Percentiles rank a stretch among this genome's conserved stretches.
Conservation (phyloP, 306 rosid genomes). For the Abrus precatorius region DNA sequence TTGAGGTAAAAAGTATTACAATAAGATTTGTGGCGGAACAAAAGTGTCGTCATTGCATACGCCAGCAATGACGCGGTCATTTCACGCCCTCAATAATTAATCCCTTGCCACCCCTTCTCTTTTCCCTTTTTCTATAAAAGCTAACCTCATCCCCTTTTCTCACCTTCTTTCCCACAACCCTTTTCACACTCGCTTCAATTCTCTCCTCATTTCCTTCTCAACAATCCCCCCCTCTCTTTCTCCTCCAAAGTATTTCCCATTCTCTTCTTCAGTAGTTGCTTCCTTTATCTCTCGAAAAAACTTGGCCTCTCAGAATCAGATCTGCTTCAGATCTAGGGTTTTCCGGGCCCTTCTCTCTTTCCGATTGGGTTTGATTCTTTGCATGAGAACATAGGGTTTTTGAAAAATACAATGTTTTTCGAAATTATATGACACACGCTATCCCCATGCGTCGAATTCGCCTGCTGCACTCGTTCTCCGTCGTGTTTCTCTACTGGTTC, state of each 20-base stretch:
- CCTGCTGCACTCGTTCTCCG: constrained; percentile 60
- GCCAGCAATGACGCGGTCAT: constrained; percentile 45
- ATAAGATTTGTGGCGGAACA: constrained; percentile 5
- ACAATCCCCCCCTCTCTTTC: not conserved
- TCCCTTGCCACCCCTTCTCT: not conserved
- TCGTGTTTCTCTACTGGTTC: constrained; percentile 63
- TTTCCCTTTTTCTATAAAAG: constrained; percentile 32
- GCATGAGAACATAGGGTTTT: constrained; percentile 18
- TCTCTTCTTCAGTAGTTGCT: not conserved
- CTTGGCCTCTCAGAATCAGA: not conserved
- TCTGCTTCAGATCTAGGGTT: constrained; percentile 53
- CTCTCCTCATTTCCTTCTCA: not conserved
- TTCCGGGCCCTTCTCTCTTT: not conserved
- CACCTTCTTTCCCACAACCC: constrained; percentile 20
- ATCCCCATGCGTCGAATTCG: constrained; percentile 60
- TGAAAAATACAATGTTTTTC: constrained; percentile 48
- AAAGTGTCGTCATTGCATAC: constrained; percentile 28
- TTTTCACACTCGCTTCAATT: not conserved
- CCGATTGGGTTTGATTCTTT: constrained; percentile 15
- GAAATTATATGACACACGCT: constrained; percentile 39
- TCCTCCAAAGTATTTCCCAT: not conserved
- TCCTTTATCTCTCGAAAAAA: not conserved
- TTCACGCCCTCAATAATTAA: constrained; percentile 6
- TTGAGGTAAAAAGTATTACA: too few species aligned
- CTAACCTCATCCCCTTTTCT: rapidly evolving